These are phyloP conservation scores for Chrysanthemum seticuspe DNA, from an alignment of 129 eudicot genomes.

Conservation along the genomic window DNA sequence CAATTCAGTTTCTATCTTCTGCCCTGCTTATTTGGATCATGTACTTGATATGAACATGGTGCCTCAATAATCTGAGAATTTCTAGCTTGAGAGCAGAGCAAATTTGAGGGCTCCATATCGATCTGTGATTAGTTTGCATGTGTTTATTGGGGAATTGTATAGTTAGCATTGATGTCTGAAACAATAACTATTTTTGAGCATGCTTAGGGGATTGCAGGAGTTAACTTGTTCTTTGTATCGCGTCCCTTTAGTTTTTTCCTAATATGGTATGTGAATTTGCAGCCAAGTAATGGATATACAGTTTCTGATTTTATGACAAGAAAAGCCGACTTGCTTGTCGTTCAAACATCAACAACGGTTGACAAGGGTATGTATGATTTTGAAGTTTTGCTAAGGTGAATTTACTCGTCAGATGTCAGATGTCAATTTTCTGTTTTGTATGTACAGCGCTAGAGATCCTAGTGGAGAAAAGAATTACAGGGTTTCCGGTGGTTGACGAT, in stretches of 20 bases:
- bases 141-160: conserved; percentile 3
- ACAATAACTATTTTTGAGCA: neutral
- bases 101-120: neutral
- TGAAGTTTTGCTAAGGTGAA: conserved; percentile 12
- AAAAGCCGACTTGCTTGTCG: conserved; percentile 71
- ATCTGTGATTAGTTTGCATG: neutral
- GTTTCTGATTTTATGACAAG: conserved; percentile 89
- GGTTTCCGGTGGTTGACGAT: conserved; percentile 83
- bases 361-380: conserved; percentile 62
- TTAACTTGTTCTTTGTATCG: conserved; percentile 2
- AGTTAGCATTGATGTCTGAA: conserved; percentile 1
- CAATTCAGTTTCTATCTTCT: neutral
- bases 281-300: conserved; percentile 65
- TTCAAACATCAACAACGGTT: conserved; percentile 65
- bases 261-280: conserved; percentile 26
- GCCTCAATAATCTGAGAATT: conserved; percentile 9
- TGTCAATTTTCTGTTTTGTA: conserved; percentile 12
- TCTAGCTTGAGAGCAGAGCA: conserved; percentile 4
- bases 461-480: conserved; percentile 76
- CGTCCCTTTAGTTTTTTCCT: neutral
- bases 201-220: neutral
- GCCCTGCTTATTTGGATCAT: conserved; percentile 3
- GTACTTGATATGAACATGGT: conserved; percentile 3
- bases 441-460: conserved; percentile 64
- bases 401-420: conserved; percentile 2